Base-by-base conservation (phyloP, 345 rosid species). In the Rhodomyrtus tomentosa region DNA sequence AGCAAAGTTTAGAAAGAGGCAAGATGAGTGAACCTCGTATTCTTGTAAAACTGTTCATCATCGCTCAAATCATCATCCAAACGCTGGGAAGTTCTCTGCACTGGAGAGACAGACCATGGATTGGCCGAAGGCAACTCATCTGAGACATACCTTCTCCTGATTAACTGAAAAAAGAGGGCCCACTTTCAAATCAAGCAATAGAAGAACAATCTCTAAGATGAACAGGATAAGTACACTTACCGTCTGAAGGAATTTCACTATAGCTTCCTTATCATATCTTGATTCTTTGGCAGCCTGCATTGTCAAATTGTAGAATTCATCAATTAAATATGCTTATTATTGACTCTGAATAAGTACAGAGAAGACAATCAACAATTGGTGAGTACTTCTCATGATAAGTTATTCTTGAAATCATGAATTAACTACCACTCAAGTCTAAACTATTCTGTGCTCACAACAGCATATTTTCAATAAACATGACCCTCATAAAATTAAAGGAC, bases 221-320 rank as follows among this genome's bases (percentile, higher is more conserved):
- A 29, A 36, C 14, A 83, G 84, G 62, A 40, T 73, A n/a, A 45
- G 49, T 53, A 73, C 29, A 92, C 97, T 53, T 50, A 96, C 99
- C 94, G 83, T 90, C 21, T 91, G 98, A 80, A 98, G 95, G 90
- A 96, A 98, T 80, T 92, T 98, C 86, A 88, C 88, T 76, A 98
- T 80, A 80, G 95, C 98, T 92, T 98, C 99, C 90, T 98, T 95
- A 92, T 98, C 99, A 50, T 90, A 94, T 90, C 99, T 95, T 86
- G 97, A 95, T 89, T 94, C 99, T 90, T 91, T 98, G 50, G 98
- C 98, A 52, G 99, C 99, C 99, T 98, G 91, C 55, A 89, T 42
- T 48, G 50, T 13, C 27, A 29, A 7, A 55, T 48, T 45, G 73
- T 29, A 82, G 55, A 80, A 80, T 40, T 59, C n/a, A 12, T 50